Conservation (phyloP, 441 rosid genomes). For the Gossypium armourianum region DNA sequence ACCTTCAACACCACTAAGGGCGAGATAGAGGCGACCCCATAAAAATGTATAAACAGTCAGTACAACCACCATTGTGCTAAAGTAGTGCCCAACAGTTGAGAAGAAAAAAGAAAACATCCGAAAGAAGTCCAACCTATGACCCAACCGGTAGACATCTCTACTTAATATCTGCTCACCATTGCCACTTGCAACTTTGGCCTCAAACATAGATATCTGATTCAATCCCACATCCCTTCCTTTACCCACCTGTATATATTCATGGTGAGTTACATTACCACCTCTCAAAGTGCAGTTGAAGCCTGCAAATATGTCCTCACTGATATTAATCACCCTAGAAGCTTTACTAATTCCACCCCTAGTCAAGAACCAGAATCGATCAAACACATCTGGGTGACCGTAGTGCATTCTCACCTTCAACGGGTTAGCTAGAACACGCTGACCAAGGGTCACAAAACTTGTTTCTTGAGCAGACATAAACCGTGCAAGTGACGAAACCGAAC, state of each 20-base stretch:
- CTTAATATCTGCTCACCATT: slow-evolving; percentile 84
- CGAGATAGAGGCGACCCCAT: slow-evolving; percentile 82
- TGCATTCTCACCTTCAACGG: slow-evolving; percentile 87
- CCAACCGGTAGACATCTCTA: slow-evolving; percentile 79
- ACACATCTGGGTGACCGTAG: slow-evolving; percentile 89
- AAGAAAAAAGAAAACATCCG: slow-evolving; percentile 76
- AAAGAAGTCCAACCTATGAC: slow-evolving; percentile 74
- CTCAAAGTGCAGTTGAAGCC: slow-evolving; percentile 79
- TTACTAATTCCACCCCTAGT: slow-evolving; percentile 84
- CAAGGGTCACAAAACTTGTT: slow-evolving; percentile 76
- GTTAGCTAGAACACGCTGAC: slow-evolving; percentile 85
- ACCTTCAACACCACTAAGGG: slow-evolving; percentile 74
- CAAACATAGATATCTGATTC: slow-evolving; percentile 80
- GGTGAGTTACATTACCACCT: slow-evolving; percentile 87
- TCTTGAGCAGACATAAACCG: slow-evolving; percentile 93
- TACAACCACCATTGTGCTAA: slow-evolving; percentile 59
- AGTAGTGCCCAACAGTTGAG: slow-evolving; percentile 58
- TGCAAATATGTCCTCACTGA: slow-evolving; percentile 86
- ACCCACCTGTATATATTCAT: slow-evolving; percentile 82
- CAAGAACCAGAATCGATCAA: slow-evolving; percentile 81
- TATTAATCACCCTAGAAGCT: slow-evolving; percentile 75
- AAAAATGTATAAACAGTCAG: slow-evolving; percentile 62
- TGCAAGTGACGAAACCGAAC: slow-evolving; percentile 81
- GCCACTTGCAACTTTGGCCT: slow-evolving; percentile 82
- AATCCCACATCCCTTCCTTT: slow-evolving; percentile 92